Evolutionary conservation across 345 rosid genomes (phyloP).

Genomic region (Combretum micranthum): DNA sequence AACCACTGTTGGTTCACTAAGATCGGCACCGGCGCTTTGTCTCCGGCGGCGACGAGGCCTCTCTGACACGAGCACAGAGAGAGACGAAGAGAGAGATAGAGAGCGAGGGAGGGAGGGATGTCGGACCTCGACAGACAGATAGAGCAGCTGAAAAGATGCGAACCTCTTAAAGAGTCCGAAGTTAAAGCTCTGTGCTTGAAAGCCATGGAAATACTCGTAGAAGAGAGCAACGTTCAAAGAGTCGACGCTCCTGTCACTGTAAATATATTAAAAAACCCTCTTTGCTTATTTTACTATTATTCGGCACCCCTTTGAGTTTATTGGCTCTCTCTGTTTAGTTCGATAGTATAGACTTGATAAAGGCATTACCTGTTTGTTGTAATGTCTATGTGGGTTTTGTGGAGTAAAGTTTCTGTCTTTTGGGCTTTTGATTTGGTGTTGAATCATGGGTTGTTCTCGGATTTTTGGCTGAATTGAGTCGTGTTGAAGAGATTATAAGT

Average conservation of each 20-base stretch:
- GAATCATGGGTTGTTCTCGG: too few relatives aligned
- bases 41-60: constrained; percentile 1
- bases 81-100: background rate
- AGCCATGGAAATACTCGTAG: constrained; percentile 94
- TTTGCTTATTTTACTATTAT: background rate
- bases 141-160: constrained; percentile 94
- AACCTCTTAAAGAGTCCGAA: constrained; percentile 90
- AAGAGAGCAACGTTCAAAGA: constrained; percentile 96
- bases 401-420: background rate
- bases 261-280: background rate
- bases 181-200: constrained; percentile 93
- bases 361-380: background rate
- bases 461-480: too few relatives aligned
- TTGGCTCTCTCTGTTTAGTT: too few relatives aligned
- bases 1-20: too few relatives aligned
- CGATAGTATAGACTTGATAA: too few relatives aligned
- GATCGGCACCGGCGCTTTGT: background rate
- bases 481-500: too few relatives aligned
- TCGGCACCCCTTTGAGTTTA: background rate
- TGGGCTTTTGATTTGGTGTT: background rate
- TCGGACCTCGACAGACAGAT: constrained; percentile 95
- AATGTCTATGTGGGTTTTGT: background rate
- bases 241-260: constrained; percentile 98
- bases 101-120: constrained; percentile 32
- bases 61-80: background rate